A percentile compares a stretch with the other conserved stretches of the same genome.
Evolutionary conservation across 2,329 filamentous ascomycete species (phyloP).

Genomic region (Trichoderma atroviride): DNA sequence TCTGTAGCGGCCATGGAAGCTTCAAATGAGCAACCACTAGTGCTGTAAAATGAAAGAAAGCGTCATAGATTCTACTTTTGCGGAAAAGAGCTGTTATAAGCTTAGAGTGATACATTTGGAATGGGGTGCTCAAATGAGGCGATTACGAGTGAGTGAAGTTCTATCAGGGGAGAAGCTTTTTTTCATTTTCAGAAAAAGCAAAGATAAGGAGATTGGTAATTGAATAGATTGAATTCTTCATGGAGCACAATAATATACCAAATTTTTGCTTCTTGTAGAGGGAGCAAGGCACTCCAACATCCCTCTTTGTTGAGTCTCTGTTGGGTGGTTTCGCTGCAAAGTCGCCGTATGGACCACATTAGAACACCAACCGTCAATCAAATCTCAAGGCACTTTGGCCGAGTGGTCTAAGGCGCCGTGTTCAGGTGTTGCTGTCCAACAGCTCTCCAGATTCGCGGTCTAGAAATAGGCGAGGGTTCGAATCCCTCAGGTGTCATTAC

Average conservation of each 20-base stretch:
- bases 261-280: not conserved
- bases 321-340: too few species aligned
- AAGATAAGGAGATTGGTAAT: not conserved
- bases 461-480: slow-evolving; percentile 39
- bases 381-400: slow-evolving; percentile 34
- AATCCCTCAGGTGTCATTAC: slow-evolving; percentile 38
- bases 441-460: slow-evolving; percentile 31
- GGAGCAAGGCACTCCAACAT: not conserved
- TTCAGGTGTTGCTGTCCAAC: slow-evolving; percentile 27
- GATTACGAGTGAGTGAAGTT: too few species aligned
- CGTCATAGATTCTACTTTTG: too few species aligned
- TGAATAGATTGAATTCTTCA: not conserved
- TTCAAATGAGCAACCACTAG: too few species aligned
- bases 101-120: too few species aligned
- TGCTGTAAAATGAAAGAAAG: too few species aligned
- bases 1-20: too few species aligned
- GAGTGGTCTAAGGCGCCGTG: slow-evolving; percentile 34
- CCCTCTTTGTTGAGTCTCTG: too few species aligned
- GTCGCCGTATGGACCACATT: not conserved
- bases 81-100: too few species aligned
- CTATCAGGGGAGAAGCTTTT: too few species aligned
- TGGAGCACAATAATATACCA: not conserved
- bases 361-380: not conserved
- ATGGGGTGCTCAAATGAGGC: too few species aligned
- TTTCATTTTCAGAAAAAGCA: too few species aligned